phyloP scores from a whole-genome alignment of 371 early-diverging fungal genomes.

The Syncephalastrum contaminatum region DNA sequence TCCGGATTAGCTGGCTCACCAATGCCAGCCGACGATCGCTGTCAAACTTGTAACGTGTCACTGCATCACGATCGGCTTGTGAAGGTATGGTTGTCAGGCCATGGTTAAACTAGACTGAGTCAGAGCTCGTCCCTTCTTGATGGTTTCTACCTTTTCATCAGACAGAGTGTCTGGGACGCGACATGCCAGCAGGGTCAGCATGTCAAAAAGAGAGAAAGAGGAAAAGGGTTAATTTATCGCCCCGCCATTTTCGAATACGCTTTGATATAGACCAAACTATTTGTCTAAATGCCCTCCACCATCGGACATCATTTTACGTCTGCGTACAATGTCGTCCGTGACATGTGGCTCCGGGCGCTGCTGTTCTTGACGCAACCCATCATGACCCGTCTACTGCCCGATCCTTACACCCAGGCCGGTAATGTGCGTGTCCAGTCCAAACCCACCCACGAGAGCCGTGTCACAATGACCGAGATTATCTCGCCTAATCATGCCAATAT shows the following conservation, averaged over 20 bases:
- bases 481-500: constrained; percentile 46
- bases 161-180: no score
- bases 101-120: constrained; percentile 19
- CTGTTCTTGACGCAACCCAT: constrained; percentile 34
- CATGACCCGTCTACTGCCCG: constrained; percentile 36
- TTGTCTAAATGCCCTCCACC: no score
- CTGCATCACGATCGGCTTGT: constrained; percentile 18
- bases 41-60: constrained; percentile 33
- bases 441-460: constrained; percentile 36
- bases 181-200: constrained; percentile 11
- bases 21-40: constrained; percentile 34
- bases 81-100: constrained; percentile 28
- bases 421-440: constrained; percentile 37
- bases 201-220: neutral
- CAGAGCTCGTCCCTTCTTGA: no score
- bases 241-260: no score
- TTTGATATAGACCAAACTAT: no score
- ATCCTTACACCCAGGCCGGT: constrained; percentile 45
- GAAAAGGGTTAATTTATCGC: neutral
- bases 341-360: constrained; percentile 30
- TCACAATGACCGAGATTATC: constrained; percentile 57
- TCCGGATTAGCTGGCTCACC: constrained; percentile 30
- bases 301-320: neutral
- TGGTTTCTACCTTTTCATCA: no score
- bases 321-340: constrained; percentile 15